Evolutionary conservation across 23 red algal species (phyloP).

Genomic region (Gracilariopsis chorda): DNA sequence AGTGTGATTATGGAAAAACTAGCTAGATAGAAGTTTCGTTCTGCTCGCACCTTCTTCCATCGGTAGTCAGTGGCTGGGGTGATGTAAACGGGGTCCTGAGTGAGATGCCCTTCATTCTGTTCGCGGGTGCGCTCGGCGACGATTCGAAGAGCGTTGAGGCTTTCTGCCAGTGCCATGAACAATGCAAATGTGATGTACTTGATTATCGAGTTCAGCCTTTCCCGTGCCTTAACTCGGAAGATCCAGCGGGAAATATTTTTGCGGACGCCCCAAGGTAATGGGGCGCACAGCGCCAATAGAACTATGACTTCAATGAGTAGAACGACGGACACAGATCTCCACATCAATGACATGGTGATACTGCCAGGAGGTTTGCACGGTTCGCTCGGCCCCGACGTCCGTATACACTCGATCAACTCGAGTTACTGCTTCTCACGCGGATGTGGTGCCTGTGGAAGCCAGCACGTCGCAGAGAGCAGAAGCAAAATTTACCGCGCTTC

Average conservation of each 20-base stretch:
- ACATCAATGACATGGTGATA: conserved; percentile 31
- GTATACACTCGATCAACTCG: no score
- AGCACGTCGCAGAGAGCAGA: no score
- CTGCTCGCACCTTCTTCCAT: conserved; percentile 32
- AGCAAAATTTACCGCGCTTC: no score
- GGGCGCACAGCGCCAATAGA: conserved; percentile 18
- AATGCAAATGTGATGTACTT: conserved; percentile 35
- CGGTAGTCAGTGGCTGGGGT: neutral
- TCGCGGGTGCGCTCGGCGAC: neutral
- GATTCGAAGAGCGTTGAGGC: conserved; percentile 29
- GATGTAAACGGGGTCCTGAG: neutral
- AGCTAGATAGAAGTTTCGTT: conserved; percentile 55
- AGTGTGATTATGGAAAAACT: conserved; percentile 45
- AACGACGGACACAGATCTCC: conserved; percentile 29
- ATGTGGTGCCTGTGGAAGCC: no score
- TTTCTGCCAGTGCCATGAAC: conserved; percentile 36
- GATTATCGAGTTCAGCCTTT: neutral
- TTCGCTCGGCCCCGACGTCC: no score
- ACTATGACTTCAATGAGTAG: conserved; percentile 34
- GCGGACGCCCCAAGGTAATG: conserved; percentile 56
- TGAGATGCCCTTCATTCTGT: neutral
- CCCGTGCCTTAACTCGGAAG: neutral
- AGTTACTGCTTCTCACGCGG: no score
- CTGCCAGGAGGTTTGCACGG: no score
- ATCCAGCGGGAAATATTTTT: conserved; percentile 59